These are phyloP conservation scores for Fraxinus floribunda DNA, from an alignment of 305 asterid genomes.

Conservation along the genomic window DNA sequence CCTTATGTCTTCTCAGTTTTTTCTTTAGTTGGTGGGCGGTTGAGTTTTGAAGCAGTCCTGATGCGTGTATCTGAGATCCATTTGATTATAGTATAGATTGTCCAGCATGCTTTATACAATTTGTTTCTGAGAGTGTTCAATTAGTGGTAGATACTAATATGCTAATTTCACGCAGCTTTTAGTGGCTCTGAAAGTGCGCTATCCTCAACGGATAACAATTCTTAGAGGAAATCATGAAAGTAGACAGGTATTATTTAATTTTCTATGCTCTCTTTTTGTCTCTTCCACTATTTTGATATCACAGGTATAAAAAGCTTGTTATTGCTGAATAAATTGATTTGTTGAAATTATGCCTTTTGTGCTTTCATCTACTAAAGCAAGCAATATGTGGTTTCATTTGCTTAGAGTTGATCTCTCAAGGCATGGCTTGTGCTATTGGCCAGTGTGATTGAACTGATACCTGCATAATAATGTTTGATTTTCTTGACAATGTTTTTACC, in stretches of 20 bases:
- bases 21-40: not conserved
- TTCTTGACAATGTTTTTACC: not conserved
- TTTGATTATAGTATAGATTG: slow-evolving; percentile 14
- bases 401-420: not conserved
- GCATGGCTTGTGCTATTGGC: not conserved
- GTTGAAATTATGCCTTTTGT: not conserved
- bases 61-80: slow-evolving; percentile 1
- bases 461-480: not conserved
- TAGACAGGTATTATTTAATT: slow-evolving; percentile 59
- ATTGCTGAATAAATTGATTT: not conserved
- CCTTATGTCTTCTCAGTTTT: slow-evolving; percentile 3
- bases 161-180: slow-evolving; percentile 62
- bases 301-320: not conserved
- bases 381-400: slow-evolving; percentile 4
- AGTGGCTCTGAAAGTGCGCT: slow-evolving; percentile 87
- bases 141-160: slow-evolving; percentile 21
- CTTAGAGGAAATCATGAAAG: slow-evolving; percentile 98
- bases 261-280: not conserved
- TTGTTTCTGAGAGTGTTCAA: not conserved
- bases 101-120: slow-evolving; percentile 13
- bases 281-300: not conserved
- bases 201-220: slow-evolving; percentile 87
- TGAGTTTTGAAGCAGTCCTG: not conserved
- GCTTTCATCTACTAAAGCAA: not conserved
- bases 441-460: slow-evolving; percentile 15